phyloP scores from a whole-genome alignment of 805 yeast genomes.

The Kregervanrija pseudodelftensis region DNA sequence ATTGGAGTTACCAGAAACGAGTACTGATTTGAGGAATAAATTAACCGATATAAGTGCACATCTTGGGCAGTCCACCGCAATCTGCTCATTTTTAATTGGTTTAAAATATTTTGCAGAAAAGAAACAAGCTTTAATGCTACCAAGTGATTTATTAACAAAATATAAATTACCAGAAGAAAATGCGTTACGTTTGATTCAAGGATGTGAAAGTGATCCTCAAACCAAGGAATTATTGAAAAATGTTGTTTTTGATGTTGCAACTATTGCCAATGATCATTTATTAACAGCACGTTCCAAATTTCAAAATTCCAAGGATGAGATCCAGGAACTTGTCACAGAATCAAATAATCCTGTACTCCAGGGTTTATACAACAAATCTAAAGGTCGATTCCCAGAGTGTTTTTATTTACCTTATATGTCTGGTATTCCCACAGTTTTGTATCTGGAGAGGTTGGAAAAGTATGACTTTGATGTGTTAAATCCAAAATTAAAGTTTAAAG shows the following conservation, averaged over 20 bases:
- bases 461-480: conserved; percentile 55
- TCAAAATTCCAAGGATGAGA: conserved; percentile 29
- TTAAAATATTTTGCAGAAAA: conserved; percentile 47
- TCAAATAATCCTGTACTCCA: too few species aligned
- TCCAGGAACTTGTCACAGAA: conserved; percentile 13
- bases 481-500: conserved; percentile 38
- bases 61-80: conserved; percentile 73
- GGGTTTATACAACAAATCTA: not conserved
- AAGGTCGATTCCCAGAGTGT: conserved; percentile 46
- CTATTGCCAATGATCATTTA: conserved; percentile 74
- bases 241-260: conserved; percentile 62
- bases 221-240: conserved; percentile 36
- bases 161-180: conserved; percentile 57
- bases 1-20: conserved; percentile 39
- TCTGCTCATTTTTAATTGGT: conserved; percentile 59
- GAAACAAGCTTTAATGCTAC: conserved; percentile 50
- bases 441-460: conserved; percentile 52
- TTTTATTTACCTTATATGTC: conserved; percentile 62
- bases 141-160: conserved; percentile 51
- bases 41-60: conserved; percentile 66
- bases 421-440: conserved; percentile 58
- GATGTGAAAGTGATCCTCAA: conserved; percentile 30
- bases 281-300: conserved; percentile 59
- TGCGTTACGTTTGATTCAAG: conserved; percentile 41
- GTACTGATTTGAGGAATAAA: conserved; percentile 16